Evolutionary conservation across 1,284 basidiomycete genomes (phyloP).

Genomic region (Pascua sp.): DNA sequence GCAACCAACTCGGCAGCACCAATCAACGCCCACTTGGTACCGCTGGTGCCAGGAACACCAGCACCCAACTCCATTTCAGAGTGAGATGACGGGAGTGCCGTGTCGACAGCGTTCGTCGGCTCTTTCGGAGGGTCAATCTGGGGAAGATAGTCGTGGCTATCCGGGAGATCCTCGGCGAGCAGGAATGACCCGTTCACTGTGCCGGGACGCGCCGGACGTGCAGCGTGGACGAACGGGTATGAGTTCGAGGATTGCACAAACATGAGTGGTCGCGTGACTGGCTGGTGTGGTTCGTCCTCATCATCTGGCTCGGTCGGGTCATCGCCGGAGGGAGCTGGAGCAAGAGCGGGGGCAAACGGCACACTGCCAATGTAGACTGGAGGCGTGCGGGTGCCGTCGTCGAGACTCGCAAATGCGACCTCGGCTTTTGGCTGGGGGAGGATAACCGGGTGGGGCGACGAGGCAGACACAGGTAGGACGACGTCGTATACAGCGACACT

Average conservation of each 20-base stretch:
- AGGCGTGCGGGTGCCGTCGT: conserved; percentile 21
- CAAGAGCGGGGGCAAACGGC: conserved; percentile 20
- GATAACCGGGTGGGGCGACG: conserved; percentile 43
- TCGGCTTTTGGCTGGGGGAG: conserved; percentile 47
- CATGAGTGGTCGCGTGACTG: conserved; percentile 23
- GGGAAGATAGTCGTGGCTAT: conserved; percentile 26
- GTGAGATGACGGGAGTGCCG: too few species aligned
- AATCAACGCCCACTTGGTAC: too few species aligned
- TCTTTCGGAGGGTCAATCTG: conserved; percentile 41
- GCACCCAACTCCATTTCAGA: too few species aligned
- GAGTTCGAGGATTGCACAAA: conserved; percentile 44
- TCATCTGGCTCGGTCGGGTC: not conserved
- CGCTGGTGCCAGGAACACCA: too few species aligned
- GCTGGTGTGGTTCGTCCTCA: not conserved
- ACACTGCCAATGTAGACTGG: conserved; percentile 42
- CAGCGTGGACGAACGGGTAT: conserved; percentile 41
- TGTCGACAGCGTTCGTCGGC: too few species aligned
- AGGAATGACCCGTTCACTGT: conserved; percentile 41
- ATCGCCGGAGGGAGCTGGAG: not conserved
- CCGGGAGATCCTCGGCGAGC: conserved; percentile 34
- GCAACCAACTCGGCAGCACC: conserved; percentile 6
- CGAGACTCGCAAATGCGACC: conserved; percentile 25
- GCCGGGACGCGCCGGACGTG: conserved; percentile 39
- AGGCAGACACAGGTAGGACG: conserved; percentile 34
- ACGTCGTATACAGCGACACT: conserved; percentile 49